Conservation (phyloP, 2,329 filamentous ascomycete species). For the Fusarium sulawesiense region DNA sequence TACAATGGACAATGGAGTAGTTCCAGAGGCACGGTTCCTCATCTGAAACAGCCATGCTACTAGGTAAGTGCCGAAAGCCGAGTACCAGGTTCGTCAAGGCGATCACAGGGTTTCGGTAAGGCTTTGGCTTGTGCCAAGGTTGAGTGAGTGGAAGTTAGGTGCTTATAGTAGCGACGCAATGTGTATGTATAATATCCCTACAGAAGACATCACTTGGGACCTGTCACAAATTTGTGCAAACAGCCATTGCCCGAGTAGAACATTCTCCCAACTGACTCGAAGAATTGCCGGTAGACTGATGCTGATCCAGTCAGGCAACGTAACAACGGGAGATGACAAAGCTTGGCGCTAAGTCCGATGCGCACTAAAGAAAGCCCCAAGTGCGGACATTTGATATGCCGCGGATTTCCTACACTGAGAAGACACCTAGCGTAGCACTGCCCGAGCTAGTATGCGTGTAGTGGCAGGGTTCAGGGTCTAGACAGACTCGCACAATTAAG, state of each 20-base stretch:
- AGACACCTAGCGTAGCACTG: not conserved
- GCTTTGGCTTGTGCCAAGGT: not conserved
- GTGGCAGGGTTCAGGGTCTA: not conserved
- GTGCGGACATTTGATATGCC: not conserved
- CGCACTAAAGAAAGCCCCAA: not conserved
- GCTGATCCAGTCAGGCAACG: not conserved
- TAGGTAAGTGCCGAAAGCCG: not conserved
- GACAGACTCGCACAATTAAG: not conserved
- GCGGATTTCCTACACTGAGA: not conserved
- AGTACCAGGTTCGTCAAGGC: not conserved
- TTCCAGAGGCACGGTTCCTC: not conserved
- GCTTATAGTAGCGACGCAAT: not conserved
- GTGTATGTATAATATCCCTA: not conserved
- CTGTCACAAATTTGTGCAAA: not conserved
- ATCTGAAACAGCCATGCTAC: not conserved
- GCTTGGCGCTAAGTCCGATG: not conserved
- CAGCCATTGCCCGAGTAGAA: not conserved
- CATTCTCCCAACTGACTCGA: fast-evolving
- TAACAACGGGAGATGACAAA: not conserved
- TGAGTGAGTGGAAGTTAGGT: not conserved
- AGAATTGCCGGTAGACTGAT: not conserved
- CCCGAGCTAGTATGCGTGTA: not conserved
- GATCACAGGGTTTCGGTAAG: not conserved
- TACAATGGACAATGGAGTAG: not conserved
- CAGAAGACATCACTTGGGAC: not conserved